These are phyloP conservation scores for Solanum pinnatisectum DNA, from an alignment of 257 asterid species.

Conservation along the genomic window DNA sequence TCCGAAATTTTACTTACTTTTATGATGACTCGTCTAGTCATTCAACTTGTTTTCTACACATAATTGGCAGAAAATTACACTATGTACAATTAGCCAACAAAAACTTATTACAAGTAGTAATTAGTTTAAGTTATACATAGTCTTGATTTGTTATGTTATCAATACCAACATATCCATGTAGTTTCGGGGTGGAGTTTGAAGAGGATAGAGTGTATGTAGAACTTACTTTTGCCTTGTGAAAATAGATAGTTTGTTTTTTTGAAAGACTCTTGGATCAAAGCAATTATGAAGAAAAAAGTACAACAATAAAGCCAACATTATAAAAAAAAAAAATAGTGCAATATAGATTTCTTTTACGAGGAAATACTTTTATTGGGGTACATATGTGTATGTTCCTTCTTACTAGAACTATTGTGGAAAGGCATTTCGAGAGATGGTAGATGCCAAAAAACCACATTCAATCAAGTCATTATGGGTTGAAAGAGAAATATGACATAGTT, in stretches of 20 bases:
- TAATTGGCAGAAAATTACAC: not conserved
- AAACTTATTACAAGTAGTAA: not conserved
- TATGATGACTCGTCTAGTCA: not conserved
- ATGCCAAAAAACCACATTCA: not conserved
- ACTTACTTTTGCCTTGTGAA: too few species aligned
- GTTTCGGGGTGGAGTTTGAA: accelerated
- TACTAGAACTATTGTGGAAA: not conserved
- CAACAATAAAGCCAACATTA: too few species aligned
- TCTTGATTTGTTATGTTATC: not conserved
- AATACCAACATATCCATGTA: not conserved
- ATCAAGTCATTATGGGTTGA: not conserved
- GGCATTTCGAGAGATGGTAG: not conserved
- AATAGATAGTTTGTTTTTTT: accelerated
- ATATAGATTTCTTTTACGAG: not conserved
- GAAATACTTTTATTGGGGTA: not conserved
- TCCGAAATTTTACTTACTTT: not conserved
- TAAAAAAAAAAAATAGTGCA: not conserved
- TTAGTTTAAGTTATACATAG: not conserved
- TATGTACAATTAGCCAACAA: not conserved
- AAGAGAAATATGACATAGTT: not conserved
- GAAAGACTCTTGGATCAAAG: not conserved
- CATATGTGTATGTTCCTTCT: not conserved
- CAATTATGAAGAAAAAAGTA: too few species aligned
- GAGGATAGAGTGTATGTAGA: too few species aligned
- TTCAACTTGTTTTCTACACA: not conserved